Conservation (phyloP, 768 basidiomycete genomes). For the Podaxis sp. region DNA sequence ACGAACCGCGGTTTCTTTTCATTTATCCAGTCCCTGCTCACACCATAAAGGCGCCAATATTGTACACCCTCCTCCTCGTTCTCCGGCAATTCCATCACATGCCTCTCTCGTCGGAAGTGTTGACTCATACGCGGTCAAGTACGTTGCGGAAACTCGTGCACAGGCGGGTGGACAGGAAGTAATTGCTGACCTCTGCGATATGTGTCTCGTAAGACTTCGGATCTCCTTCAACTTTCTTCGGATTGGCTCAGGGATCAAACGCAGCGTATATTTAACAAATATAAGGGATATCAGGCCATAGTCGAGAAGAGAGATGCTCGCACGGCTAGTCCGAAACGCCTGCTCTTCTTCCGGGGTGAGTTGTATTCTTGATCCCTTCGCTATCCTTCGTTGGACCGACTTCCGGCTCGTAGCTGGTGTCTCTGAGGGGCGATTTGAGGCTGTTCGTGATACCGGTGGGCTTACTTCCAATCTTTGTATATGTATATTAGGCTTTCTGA, state of each 20-base stretch:
- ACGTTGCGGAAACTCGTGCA: constrained; percentile 58
- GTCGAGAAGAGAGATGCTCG: constrained; percentile 49
- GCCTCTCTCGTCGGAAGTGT: constrained; percentile 80
- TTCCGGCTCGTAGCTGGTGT: constrained; percentile 43
- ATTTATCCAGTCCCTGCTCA: neutral
- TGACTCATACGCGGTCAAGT: constrained; percentile 75
- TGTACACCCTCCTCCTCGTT: constrained; percentile 80
- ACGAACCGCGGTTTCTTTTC: neutral
- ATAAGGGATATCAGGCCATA: constrained; percentile 51
- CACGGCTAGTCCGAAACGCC: constrained; percentile 54
- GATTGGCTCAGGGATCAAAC: constrained; percentile 19
- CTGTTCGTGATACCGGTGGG: constrained; percentile 37
- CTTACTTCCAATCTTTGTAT: constrained; percentile 22
- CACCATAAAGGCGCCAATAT: constrained; percentile 65
- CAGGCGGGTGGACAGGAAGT: constrained; percentile 75
- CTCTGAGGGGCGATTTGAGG: constrained; percentile 52
- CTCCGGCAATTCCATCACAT: constrained; percentile 78
- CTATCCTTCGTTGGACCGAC: constrained; percentile 4
- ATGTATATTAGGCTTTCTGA: neutral
- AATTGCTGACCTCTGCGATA: constrained; percentile 66
- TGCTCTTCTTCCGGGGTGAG: constrained; percentile 75
- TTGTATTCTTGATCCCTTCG: neutral
- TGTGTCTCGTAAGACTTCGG: constrained; percentile 51
- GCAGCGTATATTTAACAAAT: constrained; percentile 56
- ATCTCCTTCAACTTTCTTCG: neutral